Evolutionary conservation across 805 yeast genomes (phyloP).

Genomic region (Nakazawaea holstii): DNA sequence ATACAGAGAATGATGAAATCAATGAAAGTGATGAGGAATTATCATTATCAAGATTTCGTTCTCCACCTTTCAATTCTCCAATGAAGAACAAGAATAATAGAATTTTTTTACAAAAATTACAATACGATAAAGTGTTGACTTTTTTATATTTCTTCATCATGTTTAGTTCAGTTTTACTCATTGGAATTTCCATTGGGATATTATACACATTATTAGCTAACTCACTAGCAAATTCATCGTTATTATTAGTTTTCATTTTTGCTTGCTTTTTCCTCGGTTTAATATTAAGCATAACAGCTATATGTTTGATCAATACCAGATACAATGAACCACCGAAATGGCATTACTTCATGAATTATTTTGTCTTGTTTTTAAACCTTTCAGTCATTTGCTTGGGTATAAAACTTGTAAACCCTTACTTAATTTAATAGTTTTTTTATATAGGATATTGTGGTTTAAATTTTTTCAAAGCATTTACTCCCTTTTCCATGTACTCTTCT

Average conservation of each 20-base stretch:
- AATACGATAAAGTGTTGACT: conserved; percentile 37
- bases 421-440: not conserved
- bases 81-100: not conserved
- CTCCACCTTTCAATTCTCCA: not conserved
- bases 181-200: conserved; percentile 40
- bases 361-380: conserved; percentile 6
- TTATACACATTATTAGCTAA: conserved; percentile 21
- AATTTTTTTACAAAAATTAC: conserved; percentile 16
- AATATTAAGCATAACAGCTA: conserved; percentile 2
- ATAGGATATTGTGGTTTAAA: conserved; percentile 1
- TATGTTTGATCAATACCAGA: conserved; percentile 2
- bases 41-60: not conserved
- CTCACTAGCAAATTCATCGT: conserved; percentile 6
- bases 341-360: conserved; percentile 2
- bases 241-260: conserved; percentile 2
- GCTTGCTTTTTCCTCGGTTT: conserved; percentile 7
- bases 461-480: conserved; percentile 38
- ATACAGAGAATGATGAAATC: conserved; percentile 13
- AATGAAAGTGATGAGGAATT: conserved; percentile 2
- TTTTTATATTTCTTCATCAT: conserved; percentile 37
- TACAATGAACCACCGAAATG: conserved; percentile 6
- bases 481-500: conserved; percentile 83
- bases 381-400: conserved; percentile 3
- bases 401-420: not conserved
- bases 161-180: conserved; percentile 32